phyloP scores from a whole-genome alignment of 1,284 basidiomycete species.

The Tilletia caries region DNA sequence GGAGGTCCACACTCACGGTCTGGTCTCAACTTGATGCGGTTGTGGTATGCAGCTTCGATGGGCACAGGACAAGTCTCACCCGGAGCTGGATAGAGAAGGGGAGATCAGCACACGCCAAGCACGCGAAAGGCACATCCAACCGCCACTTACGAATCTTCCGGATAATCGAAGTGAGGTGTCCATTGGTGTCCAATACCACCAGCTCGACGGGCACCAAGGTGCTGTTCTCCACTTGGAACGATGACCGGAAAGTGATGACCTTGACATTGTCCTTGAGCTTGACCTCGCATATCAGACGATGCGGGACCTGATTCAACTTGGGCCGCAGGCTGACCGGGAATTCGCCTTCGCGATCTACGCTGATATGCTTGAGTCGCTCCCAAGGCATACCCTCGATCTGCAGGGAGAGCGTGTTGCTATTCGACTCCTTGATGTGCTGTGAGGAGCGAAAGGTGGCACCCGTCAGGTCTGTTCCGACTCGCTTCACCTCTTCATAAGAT shows the following conservation, averaged over 20 bases:
- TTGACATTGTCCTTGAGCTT: slow-evolving; percentile 90
- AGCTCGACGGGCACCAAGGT: slow-evolving; percentile 91
- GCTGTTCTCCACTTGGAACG: slow-evolving; percentile 86
- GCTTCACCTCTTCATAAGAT: too few relatives aligned
- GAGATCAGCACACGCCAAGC: slow-evolving; percentile 33
- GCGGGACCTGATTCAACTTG: slow-evolving; percentile 68
- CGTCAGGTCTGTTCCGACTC: not conserved
- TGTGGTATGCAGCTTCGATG: slow-evolving; percentile 81
- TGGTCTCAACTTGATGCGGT: slow-evolving; percentile 81
- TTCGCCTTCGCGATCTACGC: slow-evolving; percentile 91
- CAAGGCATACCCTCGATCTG: slow-evolving; percentile 82
- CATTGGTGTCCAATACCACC: slow-evolving; percentile 79
- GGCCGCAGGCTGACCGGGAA: slow-evolving; percentile 83
- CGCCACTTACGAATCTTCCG: slow-evolving; percentile 66
- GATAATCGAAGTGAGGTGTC: slow-evolving; percentile 74
- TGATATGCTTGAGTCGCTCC: slow-evolving; percentile 84
- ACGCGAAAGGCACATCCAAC: slow-evolving; percentile 57
- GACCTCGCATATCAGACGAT: slow-evolving; percentile 85
- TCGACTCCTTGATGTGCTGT: slow-evolving; percentile 34
- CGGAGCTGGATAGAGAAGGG: slow-evolving; percentile 58
- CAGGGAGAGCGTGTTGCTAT: slow-evolving; percentile 42
- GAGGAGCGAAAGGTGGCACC: not conserved
- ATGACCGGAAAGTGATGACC: slow-evolving; percentile 88
- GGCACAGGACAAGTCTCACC: slow-evolving; percentile 87
- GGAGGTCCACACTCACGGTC: slow-evolving; percentile 60